Evolutionary conservation across 2,329 filamentous ascomycete species (phyloP).

Genomic region (Beauveria medogensis): DNA sequence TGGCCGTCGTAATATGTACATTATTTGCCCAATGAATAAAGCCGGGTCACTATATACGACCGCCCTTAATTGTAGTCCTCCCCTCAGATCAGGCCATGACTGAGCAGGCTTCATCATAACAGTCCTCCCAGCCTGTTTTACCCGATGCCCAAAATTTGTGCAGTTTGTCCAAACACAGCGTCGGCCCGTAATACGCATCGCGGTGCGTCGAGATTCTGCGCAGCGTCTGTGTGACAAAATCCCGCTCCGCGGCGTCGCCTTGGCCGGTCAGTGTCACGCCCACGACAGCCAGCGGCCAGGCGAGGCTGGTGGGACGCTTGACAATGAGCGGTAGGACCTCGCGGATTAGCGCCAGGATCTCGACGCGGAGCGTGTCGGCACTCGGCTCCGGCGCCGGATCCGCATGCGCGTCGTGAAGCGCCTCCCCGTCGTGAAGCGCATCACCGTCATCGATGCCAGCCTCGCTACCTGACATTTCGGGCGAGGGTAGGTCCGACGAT

Average conservation of each 20-base stretch:
- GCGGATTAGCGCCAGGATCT: neutral
- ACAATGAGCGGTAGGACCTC: neutral
- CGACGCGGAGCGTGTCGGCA: neutral
- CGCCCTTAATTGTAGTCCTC: neutral
- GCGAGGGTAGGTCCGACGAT: neutral
- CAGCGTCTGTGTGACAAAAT: neutral
- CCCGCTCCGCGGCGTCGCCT: neutral
- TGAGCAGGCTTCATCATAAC: conserved; percentile 1
- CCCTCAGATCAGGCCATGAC: neutral
- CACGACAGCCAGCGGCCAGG: conserved; percentile 1
- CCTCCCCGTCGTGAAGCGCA: neutral
- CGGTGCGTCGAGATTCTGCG: neutral
- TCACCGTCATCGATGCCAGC: neutral
- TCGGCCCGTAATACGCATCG: conserved; percentile 1
- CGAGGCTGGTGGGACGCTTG: neutral
- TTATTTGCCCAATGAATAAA: neutral
- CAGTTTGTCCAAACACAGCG: neutral
- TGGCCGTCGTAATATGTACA: neutral
- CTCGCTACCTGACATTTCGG: neutral
- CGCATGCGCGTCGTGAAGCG: neutral
- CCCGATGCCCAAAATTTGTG: conserved; percentile 1
- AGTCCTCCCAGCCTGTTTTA: conserved; percentile 4
- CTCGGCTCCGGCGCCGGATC: neutral
- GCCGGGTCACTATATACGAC: neutral
- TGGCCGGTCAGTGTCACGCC: neutral